Evolutionary conservation across 768 basidiomycete species (phyloP).

Genomic region (Trametes gibbosa): DNA sequence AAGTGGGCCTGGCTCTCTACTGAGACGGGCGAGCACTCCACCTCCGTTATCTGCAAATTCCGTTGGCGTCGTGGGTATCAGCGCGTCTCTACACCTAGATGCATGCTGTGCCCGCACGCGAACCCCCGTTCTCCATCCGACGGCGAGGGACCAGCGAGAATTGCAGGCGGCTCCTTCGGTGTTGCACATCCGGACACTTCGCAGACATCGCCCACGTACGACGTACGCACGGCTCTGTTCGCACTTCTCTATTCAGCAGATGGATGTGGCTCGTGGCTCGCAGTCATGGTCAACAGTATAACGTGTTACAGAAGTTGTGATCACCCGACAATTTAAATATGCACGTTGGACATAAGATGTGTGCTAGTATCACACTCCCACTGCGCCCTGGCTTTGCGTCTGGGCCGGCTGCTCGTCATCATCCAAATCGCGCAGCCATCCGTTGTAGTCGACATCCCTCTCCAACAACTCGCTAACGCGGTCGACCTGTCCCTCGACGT

Average conservation of each 20-base stretch:
- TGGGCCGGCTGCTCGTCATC: slow-evolving; percentile 21
- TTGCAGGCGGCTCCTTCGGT: too few relatives aligned
- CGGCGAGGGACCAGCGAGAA: too few relatives aligned
- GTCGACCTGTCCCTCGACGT: slow-evolving; percentile 53
- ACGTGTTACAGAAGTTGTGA: background rate
- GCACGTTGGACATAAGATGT: background rate
- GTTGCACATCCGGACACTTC: too few relatives aligned
- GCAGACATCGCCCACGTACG: too few relatives aligned
- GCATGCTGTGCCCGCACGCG: slow-evolving; percentile 1
- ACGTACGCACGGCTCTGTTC: too few relatives aligned
- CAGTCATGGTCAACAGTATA: too few relatives aligned
- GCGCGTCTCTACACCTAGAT: background rate
- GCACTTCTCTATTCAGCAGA: too few relatives aligned
- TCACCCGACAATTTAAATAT: background rate
- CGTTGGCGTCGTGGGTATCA: too few relatives aligned
- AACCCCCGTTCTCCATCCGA: too few relatives aligned
- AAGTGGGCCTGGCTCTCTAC: background rate
- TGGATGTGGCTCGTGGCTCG: too few relatives aligned
- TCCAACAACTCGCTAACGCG: slow-evolving; percentile 54
- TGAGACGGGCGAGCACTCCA: background rate
- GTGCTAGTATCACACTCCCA: background rate
- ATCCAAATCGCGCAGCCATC: slow-evolving; percentile 47
- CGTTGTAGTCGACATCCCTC: slow-evolving; percentile 55
- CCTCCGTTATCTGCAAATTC: background rate
- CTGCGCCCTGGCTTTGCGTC: slow-evolving; percentile 12